Base-by-base conservation (phyloP, 345 rosid species). In the Brassica rapa region DNA sequence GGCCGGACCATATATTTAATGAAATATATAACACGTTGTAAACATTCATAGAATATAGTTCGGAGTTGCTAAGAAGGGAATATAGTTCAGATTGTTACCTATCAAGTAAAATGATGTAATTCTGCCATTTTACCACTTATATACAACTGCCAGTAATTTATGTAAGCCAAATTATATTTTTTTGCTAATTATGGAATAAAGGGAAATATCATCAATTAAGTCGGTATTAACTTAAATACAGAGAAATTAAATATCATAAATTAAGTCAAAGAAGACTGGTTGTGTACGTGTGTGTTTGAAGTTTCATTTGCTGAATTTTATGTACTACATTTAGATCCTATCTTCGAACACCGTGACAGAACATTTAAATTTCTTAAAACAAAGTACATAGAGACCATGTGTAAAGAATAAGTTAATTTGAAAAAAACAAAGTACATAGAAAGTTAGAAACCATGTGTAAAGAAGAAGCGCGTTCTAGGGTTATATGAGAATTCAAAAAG, bases 401-500 rank as follows among this genome's bases (percentile, higher is more conserved):
- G 5, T 46, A 46, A 46, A 46, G 15, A 46, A 46, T 46, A 46
- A 46, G 53, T 46, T 46, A 46, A 46, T 4, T 49, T 49, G n/a
- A 2, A 5, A 4, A 49, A 49, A 49, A 49, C 19, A 46, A 46
- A 49, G 56, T 49, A 19, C 25, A 16, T 49, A 55, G 41, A 32
- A 32, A 32, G 35, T 32, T 32, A 32, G 59, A 55, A 10, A 19
- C 25, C 60, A 55, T 55, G 11, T 19, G 60, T 59, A 43, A 33
- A 30, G 62, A 32, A 69, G 60, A 76, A 69, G 55, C 74, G 74
- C 80, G 69, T 76, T 68, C 19, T 2, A 59, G 27, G 35, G 53
- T 19, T 55, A 19, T 11, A 30, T 70, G 68, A 61, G 8, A 77
- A 62, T 56, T 63, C 11, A n/a, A 69, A 53, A 68, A 49, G 41